phyloP scores from a whole-genome alignment of 2,329 filamentous ascomycete genomes.

The Trichoderma breve region DNA sequence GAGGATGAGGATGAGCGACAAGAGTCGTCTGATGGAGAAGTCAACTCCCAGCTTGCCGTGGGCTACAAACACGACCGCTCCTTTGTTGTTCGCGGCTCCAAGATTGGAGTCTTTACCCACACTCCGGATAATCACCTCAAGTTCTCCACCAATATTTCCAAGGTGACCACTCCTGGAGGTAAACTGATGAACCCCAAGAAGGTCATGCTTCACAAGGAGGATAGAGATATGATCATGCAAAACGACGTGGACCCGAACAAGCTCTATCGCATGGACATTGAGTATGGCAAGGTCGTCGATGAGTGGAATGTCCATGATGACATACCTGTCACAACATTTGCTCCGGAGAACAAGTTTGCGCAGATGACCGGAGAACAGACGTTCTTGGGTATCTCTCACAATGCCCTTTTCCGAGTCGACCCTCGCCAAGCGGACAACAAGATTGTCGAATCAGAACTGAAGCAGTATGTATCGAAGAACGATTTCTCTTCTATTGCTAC shows the following conservation, averaged over 20 bases:
- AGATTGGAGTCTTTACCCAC: constrained; percentile 99
- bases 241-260: constrained; percentile 81
- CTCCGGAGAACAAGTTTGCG: constrained; percentile 94
- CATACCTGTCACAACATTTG: constrained; percentile 87
- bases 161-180: constrained; percentile 84
- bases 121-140: constrained; percentile 88
- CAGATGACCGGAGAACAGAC: constrained; percentile 96
- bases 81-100: constrained; percentile 93
- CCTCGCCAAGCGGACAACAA: constrained; percentile 88
- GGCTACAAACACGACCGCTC: constrained; percentile 97
- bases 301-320: constrained; percentile 99
- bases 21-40: constrained; percentile 70
- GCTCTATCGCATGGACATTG: constrained; percentile 94
- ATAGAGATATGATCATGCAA: constrained; percentile 85
- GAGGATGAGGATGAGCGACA: constrained; percentile 80
- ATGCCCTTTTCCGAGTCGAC: constrained; percentile 90
- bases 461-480: constrained; percentile 96
- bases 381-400: constrained; percentile 88
- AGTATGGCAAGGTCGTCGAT: constrained; percentile 96
- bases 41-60: constrained; percentile 92
- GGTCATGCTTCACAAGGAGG: constrained; percentile 92
- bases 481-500: constrained; percentile 94
- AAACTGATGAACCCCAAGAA: constrained; percentile 91
- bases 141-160: constrained; percentile 96
- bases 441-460: constrained; percentile 86